Evolutionary conservation across 169 alveolate species (phyloP), one percentile per base, ranked within the genome.

Genomic region (Plasmodium ovale): DNA sequence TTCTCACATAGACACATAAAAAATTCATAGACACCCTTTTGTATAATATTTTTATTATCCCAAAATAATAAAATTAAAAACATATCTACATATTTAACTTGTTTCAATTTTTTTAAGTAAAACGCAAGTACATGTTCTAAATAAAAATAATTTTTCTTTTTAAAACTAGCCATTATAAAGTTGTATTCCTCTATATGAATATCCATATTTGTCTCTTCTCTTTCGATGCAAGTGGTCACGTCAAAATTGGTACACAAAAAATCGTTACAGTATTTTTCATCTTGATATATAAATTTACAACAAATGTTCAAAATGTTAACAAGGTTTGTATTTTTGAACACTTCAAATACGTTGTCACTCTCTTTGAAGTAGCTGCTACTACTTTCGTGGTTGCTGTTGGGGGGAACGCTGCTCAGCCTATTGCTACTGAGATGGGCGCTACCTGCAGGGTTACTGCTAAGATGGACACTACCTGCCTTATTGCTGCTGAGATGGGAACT

Each of bases 1-100:
- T 47, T 60, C 37, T 67, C 88, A 56, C 88, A 64, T 68, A 77
- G 31, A 35, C 64, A 62, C 44, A 62, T 60, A 27, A 77, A 77
- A 23, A 77, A 60, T 39, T 77, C 88, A 47, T 77, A 77, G 9
- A 77, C 62, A 53, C 16, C 16, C 9, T 62, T 77, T 49, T 39
- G 65, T 10, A 77, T 60, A 27, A 77, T 16, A 33, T 47, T 19
- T 27, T 77, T 59, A n/a, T 67, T 64, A 54, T 64, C 73, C 35
- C 44, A 77, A 31, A 77, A 53, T 21, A 77, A 77, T 35, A 77
- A 7, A 29, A 77, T 37, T 33, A 77, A 10, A 19, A 77, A 44
- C 77, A 77, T 19, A 23, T 77, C 88, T 14, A 67, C 44, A 23
- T 62, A 77, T 62, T 62, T 77, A 27, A 77, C 64, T 29, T 49